Evolutionary conservation across 495 filamentous ascomycete species (phyloP).

Genomic region (Polyplosphaeria fusca): DNA sequence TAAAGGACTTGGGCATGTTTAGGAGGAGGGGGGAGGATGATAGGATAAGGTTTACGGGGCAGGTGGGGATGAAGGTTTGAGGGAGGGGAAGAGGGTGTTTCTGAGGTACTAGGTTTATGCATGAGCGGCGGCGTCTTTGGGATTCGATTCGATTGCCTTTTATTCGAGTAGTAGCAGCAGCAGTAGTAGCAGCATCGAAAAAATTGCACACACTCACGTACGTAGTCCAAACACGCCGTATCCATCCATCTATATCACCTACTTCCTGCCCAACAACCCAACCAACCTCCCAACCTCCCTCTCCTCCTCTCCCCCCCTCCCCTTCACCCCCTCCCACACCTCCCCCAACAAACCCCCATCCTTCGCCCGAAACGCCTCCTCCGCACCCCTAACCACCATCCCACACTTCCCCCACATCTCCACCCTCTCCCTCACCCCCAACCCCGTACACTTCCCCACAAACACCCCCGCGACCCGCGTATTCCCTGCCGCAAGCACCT

Average conservation of each 20-base stretch:
- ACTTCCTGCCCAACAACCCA: slow-evolving; percentile 36
- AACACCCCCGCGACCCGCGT: slow-evolving; percentile 78
- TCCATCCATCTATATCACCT: no score
- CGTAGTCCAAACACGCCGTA: no score
- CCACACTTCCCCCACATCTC: slow-evolving; percentile 98
- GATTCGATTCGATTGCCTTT: no score
- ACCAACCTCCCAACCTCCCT: slow-evolving; percentile 63
- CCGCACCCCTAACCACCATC: slow-evolving; percentile 81
- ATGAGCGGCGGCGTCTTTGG: background rate
- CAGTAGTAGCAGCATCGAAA: no score
- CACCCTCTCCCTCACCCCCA: slow-evolving; percentile 64
- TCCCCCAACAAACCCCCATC: slow-evolving; percentile 66
- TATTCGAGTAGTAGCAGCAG: no score
- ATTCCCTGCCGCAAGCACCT: slow-evolving; percentile 83
- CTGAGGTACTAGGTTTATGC: no score
- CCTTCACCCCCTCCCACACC: slow-evolving; percentile 55
- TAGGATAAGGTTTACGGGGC: slow-evolving; percentile 50
- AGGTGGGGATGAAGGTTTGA: background rate
- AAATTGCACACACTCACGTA: no score
- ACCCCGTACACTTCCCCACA: slow-evolving; percentile 76
- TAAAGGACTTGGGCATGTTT: slow-evolving; percentile 77
- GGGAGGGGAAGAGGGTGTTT: no score
- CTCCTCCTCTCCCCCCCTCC: slow-evolving; percentile 54
- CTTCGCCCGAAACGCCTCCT: slow-evolving; percentile 82
- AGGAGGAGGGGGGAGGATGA: slow-evolving; percentile 81